Conservation (phyloP, 345 rosid species). For the Reutealis trisperma region DNA sequence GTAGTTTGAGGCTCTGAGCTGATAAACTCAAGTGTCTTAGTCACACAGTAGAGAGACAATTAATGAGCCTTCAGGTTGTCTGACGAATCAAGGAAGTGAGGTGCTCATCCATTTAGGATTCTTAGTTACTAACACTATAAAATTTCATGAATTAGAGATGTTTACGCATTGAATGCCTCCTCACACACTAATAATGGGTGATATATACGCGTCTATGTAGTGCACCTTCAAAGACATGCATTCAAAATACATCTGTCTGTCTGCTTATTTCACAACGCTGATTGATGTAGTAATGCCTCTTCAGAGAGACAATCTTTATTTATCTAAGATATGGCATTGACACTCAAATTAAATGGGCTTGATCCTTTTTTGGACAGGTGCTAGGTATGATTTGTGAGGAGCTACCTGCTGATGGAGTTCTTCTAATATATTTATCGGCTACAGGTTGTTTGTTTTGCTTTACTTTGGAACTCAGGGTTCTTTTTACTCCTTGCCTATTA, state of each 20-base stretch:
- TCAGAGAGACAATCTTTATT: neutral
- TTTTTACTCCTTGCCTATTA: neutral
- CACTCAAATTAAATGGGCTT: slow-evolving; percentile 3
- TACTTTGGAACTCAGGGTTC: slow-evolving; percentile 10
- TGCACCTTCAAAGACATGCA: neutral
- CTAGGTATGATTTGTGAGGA: slow-evolving; percentile 86
- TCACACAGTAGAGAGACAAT: too few species aligned
- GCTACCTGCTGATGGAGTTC: slow-evolving; percentile 79
- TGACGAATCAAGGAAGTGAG: neutral
- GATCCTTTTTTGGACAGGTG: slow-evolving; percentile 51
- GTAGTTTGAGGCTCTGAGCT: neutral
- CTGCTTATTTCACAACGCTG: neutral
- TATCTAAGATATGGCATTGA: neutral
- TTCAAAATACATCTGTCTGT: neutral
- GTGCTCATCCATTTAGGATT: neutral
- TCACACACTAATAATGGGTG: neutral
- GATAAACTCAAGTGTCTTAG: neutral
- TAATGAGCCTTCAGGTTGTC: neutral
- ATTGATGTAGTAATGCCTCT: slow-evolving; percentile 1
- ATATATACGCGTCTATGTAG: neutral
- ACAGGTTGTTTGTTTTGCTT: slow-evolving; percentile 54
- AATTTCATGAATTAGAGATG: neutral
- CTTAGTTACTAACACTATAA: neutral
- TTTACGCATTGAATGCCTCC: neutral
- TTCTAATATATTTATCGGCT: slow-evolving; percentile 84